These are phyloP conservation scores for Eucalyptus caleyi DNA, from an alignment of 345 rosid genomes.

Conservation along the genomic window DNA sequence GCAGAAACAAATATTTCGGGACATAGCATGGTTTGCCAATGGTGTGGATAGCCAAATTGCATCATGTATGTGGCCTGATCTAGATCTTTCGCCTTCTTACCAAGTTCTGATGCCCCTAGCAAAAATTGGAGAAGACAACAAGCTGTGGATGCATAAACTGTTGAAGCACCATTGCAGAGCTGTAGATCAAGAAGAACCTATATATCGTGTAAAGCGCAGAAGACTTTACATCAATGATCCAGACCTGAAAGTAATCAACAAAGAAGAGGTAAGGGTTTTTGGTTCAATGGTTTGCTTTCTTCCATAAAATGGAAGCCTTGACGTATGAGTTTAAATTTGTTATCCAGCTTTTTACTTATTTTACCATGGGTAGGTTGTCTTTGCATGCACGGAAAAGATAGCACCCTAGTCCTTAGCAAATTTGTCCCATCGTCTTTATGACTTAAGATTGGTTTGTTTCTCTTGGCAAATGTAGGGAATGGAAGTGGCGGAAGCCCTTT, in stretches of 20 bases:
- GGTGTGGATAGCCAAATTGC: too few relatives aligned
- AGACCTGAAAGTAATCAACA: background rate
- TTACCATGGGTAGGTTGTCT: background rate
- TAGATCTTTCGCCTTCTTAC: too few relatives aligned
- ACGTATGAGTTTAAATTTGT: background rate
- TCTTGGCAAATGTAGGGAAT: background rate
- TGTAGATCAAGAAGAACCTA: too few relatives aligned
- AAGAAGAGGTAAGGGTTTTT: background rate
- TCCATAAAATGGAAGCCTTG: background rate
- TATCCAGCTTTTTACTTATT: background rate
- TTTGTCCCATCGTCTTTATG: background rate
- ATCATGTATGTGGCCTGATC: too few relatives aligned
- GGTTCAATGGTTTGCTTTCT: background rate
- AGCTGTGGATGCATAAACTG: too few relatives aligned
- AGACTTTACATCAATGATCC: rapidly evolving
- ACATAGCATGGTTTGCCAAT: too few relatives aligned
- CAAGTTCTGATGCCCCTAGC: too few relatives aligned
- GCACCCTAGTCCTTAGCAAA: background rate
- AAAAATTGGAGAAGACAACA: too few relatives aligned
- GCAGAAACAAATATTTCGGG: too few relatives aligned
- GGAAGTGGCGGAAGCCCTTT: background rate
- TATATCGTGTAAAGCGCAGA: background rate
- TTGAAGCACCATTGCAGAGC: too few relatives aligned
- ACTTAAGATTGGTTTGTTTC: background rate
- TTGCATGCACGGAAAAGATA: background rate